A percentile compares a stretch with the other conserved stretches of the same genome.
These are phyloP conservation scores for Mimosa bimucronata DNA, from an alignment of 306 rosid species.

Conservation along the genomic window DNA sequence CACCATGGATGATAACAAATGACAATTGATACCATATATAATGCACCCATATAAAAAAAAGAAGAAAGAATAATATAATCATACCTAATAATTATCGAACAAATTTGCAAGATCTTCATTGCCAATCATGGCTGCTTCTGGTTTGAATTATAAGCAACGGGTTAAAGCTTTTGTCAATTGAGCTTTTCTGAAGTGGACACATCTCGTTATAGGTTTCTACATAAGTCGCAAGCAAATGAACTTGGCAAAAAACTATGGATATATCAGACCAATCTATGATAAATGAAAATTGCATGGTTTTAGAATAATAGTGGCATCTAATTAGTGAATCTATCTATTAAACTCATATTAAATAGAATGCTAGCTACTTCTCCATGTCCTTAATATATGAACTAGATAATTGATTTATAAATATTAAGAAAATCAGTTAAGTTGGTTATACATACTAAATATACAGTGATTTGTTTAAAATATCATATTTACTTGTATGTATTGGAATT, in stretches of 20 bases:
- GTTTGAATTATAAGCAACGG: neutral
- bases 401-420: too few species aligned
- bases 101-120: neutral
- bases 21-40: neutral
- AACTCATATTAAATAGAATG: too few species aligned
- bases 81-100: conserved; percentile 9
- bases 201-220: neutral
- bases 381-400: too few species aligned
- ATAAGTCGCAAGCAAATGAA: neutral
- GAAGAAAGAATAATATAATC: neutral
- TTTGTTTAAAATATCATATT: too few species aligned
- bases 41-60: neutral
- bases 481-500: too few species aligned
- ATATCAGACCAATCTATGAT: neutral
- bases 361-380: too few species aligned
- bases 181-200: neutral
- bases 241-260: neutral
- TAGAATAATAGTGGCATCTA: too few species aligned
- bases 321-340: too few species aligned
- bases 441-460: too few species aligned
- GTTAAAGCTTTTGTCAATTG: neutral
- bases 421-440: too few species aligned
- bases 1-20: neutral
- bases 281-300: too few species aligned
- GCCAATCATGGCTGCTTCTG: neutral